phyloP scores from a whole-genome alignment of 257 asterid genomes.

The Plantago elongata region DNA sequence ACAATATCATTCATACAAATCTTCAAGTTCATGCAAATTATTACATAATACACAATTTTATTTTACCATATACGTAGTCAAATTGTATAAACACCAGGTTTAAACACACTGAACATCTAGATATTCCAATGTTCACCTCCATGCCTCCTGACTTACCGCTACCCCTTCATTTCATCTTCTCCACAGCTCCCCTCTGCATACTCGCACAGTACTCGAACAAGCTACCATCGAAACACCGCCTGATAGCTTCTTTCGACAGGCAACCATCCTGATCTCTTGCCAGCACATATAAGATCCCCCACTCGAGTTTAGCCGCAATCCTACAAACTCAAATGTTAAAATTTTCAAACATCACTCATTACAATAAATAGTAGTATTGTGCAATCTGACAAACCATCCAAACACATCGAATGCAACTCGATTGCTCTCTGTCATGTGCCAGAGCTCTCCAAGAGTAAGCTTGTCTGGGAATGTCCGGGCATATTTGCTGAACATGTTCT shows the following conservation, averaged over 20 bases:
- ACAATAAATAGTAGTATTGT: neutral
- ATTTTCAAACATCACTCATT: neutral
- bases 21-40: too few species aligned
- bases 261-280: conserved; percentile 76
- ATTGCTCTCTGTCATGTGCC: conserved; percentile 71
- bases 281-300: conserved; percentile 54
- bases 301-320: conserved; percentile 58
- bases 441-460: conserved; percentile 60
- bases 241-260: conserved; percentile 74
- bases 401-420: conserved; percentile 49
- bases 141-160: too few species aligned
- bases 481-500: conserved; percentile 78
- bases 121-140: too few species aligned
- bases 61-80: too few species aligned
- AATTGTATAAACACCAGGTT: too few species aligned
- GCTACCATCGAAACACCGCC: conserved; percentile 81
- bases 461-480: conserved; percentile 55
- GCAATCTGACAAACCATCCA: conserved; percentile 36
- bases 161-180: conserved; percentile 28
- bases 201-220: conserved; percentile 80
- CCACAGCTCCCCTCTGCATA: conserved; percentile 38
- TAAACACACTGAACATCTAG: too few species aligned
- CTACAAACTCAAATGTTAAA: conserved; percentile 23
- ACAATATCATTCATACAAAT: too few species aligned
- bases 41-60: too few species aligned